Evolutionary conservation across 2,329 filamentous ascomycete genomes (phyloP).

Genomic region (Apiospora kogelbergensis): DNA sequence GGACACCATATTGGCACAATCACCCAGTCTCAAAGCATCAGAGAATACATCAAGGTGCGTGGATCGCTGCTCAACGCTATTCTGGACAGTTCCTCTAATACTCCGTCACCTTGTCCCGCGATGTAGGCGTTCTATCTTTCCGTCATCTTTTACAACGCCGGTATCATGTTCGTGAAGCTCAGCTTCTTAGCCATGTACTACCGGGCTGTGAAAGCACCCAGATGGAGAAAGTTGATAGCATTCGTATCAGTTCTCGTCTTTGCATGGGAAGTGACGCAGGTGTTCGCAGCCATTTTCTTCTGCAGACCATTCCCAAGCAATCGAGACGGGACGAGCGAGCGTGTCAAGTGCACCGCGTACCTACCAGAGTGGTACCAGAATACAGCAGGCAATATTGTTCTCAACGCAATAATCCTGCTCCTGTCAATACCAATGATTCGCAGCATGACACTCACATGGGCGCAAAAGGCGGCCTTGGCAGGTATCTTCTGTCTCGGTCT

Average conservation of each 20-base stretch:
- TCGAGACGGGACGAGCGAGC: not conserved
- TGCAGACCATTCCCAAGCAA: not conserved
- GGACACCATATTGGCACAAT: not conserved
- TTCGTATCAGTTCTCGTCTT: not conserved
- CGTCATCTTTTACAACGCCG: not conserved
- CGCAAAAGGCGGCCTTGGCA: not conserved
- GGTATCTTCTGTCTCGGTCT: not conserved
- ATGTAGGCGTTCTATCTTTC: not conserved
- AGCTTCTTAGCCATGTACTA: conserved; percentile 1
- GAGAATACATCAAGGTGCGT: not conserved
- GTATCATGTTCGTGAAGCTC: conserved; percentile 4
- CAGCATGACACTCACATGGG: not conserved
- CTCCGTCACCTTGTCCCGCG: not conserved
- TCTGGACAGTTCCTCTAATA: not conserved
- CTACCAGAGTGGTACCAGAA: not conserved
- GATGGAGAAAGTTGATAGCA: not conserved
- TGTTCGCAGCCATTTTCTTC: not conserved
- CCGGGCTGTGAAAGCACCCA: not conserved
- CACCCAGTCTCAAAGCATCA: not conserved
- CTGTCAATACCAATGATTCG: not conserved
- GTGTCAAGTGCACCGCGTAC: not conserved
- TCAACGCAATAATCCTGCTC: not conserved
- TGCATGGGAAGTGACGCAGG: not conserved
- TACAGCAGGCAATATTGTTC: not conserved
- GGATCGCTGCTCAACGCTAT: not conserved